Evolutionary conservation across 306 rosid species (phyloP), one percentile per base, ranked within the genome.

Genomic region (Datisca glomerata): DNA sequence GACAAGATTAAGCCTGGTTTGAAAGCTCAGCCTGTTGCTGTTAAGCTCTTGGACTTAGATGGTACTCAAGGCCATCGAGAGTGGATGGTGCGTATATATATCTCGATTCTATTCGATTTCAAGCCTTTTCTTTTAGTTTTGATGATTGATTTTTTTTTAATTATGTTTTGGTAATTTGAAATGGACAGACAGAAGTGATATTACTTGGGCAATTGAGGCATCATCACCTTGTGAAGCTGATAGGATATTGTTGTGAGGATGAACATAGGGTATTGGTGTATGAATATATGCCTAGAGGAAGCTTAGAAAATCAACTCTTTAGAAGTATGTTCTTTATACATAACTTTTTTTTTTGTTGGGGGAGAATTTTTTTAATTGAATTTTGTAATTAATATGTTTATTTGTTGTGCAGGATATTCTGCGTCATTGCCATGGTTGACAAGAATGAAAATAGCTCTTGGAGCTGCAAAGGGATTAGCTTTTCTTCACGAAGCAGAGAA

Each of bases 201-300:
- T 78, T 74, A 66, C 75, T 91, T 21, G 98, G 94, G 41, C 98
- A 91, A 64, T 43, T 91, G 18, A 81, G 91, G 23, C 92, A 91
- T 44, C 62, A 70, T 13, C 86, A 91, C 44, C 84, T 91, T 24
- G 96, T 91, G 67, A 91, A 84, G 53, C 44, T 91, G 38, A 77
- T 91, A 19, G 98, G 98, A 40, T 91, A 91, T 68, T 80, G 96
- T 24, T 84, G 93, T 45, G 98, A 80, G 69, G 98, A 91, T 28
- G 98, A 78, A 51, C 92, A 91, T 0, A 75, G 98, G 43, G 73
- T 84, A 11, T 44, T 91, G 44, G 96, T 57, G 0, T 91, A 91
- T 49, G 98, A 91, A 25, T 80, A 84, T 42, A 71, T 91, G 72
- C 94, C 98, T 3, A 67, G 98, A 68, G 98, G 98, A 34, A 91